Base-by-base conservation (phyloP, 2,329 filamentous ascomycete genomes). In the Exophiala bonariae region DNA sequence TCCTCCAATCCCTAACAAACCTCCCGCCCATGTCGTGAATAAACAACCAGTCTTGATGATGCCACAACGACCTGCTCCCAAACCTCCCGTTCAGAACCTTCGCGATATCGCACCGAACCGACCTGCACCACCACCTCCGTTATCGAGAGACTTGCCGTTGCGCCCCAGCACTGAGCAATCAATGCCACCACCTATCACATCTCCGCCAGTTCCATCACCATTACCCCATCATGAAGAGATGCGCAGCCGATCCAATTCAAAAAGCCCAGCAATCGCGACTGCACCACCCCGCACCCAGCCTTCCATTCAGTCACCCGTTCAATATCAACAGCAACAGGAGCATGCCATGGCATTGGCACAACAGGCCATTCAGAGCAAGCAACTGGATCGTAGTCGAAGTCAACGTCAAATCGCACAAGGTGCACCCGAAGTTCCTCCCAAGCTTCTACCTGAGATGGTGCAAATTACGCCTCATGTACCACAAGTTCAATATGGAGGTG, bases 21-120 rank as follows among this genome's bases (percentile, higher is more conserved):
- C 62, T 28, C 67, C 69, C 32, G 61, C 60, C 36, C 75, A 35
- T 34, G 60, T 60, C 31, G 53, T 59, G 31, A 43, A 68, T 33
- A 64, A 69, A 46, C 65, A 78, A 52, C 16, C 43, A 13, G 41
- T 39, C 16, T 78, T 79, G 42, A 70, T 90, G 61, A 78, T 95
- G 63, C 91, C 93, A 40, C 87, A 82, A 61, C 82, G 93, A 51
- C 87, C 89, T 44, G 90, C 92, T 36, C 93, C 91, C 41, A 88
- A 87, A 67, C 88, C 92, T n/a, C 93, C 92, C 40, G 79, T 67
- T 20, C 57, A 64, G 50, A 57, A 57, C 28, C 58, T 59, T 47
- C 52, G 56, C 50, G 65, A 69, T 53, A 64, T 67, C 26, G 57
- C 62, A 14, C 71, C 73, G 35, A 61, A 63, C 52, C 68, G 74